These are phyloP conservation scores for Ophiosphaerella herpotricha DNA, from an alignment of 2,329 filamentous ascomycete genomes.

Conservation along the genomic window DNA sequence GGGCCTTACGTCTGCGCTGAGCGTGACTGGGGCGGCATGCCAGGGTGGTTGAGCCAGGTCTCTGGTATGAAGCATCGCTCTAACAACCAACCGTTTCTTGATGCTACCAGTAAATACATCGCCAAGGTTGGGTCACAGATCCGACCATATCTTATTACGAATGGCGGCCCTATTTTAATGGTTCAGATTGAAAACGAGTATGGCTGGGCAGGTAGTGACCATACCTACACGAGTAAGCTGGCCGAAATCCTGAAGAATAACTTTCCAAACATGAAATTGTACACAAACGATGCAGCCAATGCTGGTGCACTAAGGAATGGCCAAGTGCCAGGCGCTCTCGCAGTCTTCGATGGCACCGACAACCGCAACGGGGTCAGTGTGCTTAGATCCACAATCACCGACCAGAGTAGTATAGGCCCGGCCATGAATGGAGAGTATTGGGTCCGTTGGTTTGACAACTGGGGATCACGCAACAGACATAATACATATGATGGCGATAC, in stretches of 20 bases:
- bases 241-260: slow-evolving; percentile 49
- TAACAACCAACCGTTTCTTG: slow-evolving; percentile 49
- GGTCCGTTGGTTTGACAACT: slow-evolving; percentile 51
- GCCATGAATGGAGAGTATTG: slow-evolving; percentile 58
- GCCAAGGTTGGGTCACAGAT: slow-evolving; percentile 44
- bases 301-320: slow-evolving; percentile 53
- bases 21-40: slow-evolving; percentile 57
- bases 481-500: slow-evolving; percentile 34
- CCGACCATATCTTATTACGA: slow-evolving; percentile 39
- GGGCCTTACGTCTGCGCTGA: slow-evolving; percentile 58
- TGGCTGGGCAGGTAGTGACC: slow-evolving; percentile 54
- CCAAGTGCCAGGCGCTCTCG: slow-evolving; percentile 51
- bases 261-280: slow-evolving; percentile 51
- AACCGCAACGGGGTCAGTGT: slow-evolving; percentile 48
- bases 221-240: slow-evolving; percentile 50
- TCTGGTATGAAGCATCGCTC: slow-evolving; percentile 50
- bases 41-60: slow-evolving; percentile 51
- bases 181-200: slow-evolving; percentile 59
- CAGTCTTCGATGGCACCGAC: slow-evolving; percentile 53
- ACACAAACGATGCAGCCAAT: slow-evolving; percentile 56
- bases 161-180: slow-evolving; percentile 56
- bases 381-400: slow-evolving; percentile 51
- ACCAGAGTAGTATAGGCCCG: slow-evolving; percentile 51
- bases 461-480: slow-evolving; percentile 49
- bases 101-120: slow-evolving; percentile 47